Base-by-base conservation (phyloP, 2,329 filamentous ascomycete genomes). In the Hymenoscyphus occultus region DNA sequence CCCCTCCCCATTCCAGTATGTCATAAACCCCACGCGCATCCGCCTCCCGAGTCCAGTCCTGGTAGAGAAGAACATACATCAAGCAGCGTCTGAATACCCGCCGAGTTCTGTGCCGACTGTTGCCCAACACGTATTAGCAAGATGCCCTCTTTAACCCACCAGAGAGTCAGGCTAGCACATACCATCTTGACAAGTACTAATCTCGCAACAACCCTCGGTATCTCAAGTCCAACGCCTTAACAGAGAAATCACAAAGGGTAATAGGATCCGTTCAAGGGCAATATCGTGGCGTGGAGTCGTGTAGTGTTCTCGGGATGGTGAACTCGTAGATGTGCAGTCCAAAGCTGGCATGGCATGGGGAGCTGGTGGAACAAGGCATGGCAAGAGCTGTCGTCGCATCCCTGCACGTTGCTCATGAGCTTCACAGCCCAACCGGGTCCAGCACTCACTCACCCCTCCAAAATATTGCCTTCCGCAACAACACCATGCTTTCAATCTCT, bases 11-110 rank as follows among this genome's bases (percentile, higher is more conserved):
- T n/a, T n/a, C 39, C 59, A 60, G 62, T 39, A 39, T 22, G 32
- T 48, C 14, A 39, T 39, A 28, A 5, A 42, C 28, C 39, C 39
- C 31, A 39, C 58, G 42, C 31, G 13, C 19, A 64, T 51, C 39
- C 32, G 42, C 56, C 60, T 39, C 42, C 60, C 14, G 48, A 5
- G 35, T 35, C 32, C 39, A 14, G 12, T 28, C 42, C 40, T 19
- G 40, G 59, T 7, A 39, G 39, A 62, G n/a, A 60, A 14, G 42
- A 61, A 73, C 90, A 75, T 90, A 99, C 95, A 82, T 98, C 95
- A 81, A 99, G 92, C 76, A 99, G 89, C 77, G 94, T 98, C 82
- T 98, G 94, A 78, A 99, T 99, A 80, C 95, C 95, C 76, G 92
- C 90, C 71, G 95, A 98, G 84, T 98, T 98, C 83, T 98, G 95